Conservation (phyloP, 176 grass and related monocot species). For the Aegilops tauschii region DNA sequence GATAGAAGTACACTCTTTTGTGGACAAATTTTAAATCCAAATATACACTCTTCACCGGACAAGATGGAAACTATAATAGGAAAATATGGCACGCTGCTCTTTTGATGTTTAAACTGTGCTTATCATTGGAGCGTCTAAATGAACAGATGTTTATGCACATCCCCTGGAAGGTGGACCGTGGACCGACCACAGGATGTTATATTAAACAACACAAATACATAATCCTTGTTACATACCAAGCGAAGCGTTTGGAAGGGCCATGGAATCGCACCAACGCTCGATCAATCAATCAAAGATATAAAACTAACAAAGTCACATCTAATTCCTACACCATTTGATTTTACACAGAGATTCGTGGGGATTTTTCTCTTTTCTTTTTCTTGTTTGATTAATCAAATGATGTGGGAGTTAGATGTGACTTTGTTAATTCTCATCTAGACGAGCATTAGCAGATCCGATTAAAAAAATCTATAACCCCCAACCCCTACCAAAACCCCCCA, state of each 20-base stretch:
- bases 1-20: too few relatives aligned
- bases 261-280: not conserved
- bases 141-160: not conserved
- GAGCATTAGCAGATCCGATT: too few relatives aligned
- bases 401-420: too few relatives aligned
- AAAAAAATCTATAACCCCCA: not conserved
- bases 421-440: too few relatives aligned
- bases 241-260: not conserved
- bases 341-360: too few relatives aligned
- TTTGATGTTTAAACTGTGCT: not conserved
- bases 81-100: not conserved
- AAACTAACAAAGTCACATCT: too few relatives aligned
- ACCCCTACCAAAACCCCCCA: slow-evolving; percentile 16
- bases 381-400: too few relatives aligned
- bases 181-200: not conserved
- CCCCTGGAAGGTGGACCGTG: not conserved
- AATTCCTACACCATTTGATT: too few relatives aligned
- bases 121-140: not conserved
- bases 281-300: not conserved
- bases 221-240: not conserved
- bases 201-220: not conserved
- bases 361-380: too few relatives aligned
- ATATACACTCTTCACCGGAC: too few relatives aligned
- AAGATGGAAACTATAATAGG: not conserved
- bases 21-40: too few relatives aligned